Base-by-base conservation (phyloP, 306 rosid genomes). In the Prunus kanzakura region DNA sequence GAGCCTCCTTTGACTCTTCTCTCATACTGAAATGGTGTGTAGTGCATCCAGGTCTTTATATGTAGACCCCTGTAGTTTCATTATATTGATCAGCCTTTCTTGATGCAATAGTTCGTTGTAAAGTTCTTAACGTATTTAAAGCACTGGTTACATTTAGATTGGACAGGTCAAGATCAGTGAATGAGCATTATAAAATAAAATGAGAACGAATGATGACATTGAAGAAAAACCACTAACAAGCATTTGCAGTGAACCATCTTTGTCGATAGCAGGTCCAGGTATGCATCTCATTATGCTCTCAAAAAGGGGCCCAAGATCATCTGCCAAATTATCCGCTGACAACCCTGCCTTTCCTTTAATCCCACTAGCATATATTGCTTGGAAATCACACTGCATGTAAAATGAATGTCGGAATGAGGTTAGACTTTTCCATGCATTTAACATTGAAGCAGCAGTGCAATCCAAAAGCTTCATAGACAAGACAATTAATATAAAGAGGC, bases 301-400 rank as follows among this genome's bases (percentile, higher is more conserved):
- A 52, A 95, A 95, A 80, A 95, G 93, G 62, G 99, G 99, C 54
- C 97, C 97, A 81, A 95, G 99, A 83, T 95, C 99, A 32, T 92
- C 97, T 15, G 90, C 97, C 87, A 95, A 82, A 80, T 89, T 77
- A 50, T 95, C 97, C 72, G 97, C 89, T 52, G 96, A 86, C 82
- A 95, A 81, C 72, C 99, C 99, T 30, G 99, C 99, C 81, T 87
- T 78, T 78, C 99, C 99, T 84, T 92, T 90, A 75, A 95, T 90
- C 41, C 99, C 99, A 86, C 97, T 95, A 57, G 99, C 99, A 87
- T 95, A 95, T 83, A 92, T 90, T 70, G 83, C 97, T 82, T 95
- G 99, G 81, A 95, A 95, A 88, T 95, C 99, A 74, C 99, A 92
- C 99, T 82, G 88, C 74, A 83, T 61, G 8, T 55, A 68, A 72